Evolutionary conservation across 371 early-diverging fungal species (phyloP), one percentile per base, ranked within the genome.

Genomic region (Mucor indicus): DNA sequence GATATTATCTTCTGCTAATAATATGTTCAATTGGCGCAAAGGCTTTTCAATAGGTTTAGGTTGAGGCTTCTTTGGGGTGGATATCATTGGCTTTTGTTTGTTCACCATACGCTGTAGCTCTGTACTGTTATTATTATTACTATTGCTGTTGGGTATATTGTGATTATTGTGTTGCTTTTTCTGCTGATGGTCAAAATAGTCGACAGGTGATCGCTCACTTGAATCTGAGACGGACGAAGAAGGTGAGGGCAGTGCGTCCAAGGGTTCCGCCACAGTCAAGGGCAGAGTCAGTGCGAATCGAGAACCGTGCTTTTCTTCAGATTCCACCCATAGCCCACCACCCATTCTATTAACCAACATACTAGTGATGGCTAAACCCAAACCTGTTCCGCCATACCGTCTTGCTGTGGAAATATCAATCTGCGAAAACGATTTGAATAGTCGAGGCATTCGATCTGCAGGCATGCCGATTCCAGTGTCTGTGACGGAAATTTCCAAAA

Each of bases 391-490:
- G 7, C 81, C 81, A 32, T 77, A 80, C 0, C 77, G 69, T 29
- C 77, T 60, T 35, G 79, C 77, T 6, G 78, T 75, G 9, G 81
- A 80, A 17, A 78, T 78, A 33, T 80, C 81, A 25, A 80, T 77
- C 44, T 80, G 81, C 3, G 81, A 78, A 38, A 80, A 80, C 0
- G 81, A 80, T 19, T 69, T 75, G 45, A 80, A 80, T 11, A 80
- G 56, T 32, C 67, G 61, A 11, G 79, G 78, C 20, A 80, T 53
- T 31, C 78, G 67, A 52, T 78, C 69, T 31, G 81, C 70, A 7
- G 81, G 81, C 37, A 80, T 80, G 16, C 81, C 81, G 21, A 80
- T 78, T 2, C 81, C 81, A 4, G 79, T 80, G 33, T 80, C 81
- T 0, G 75, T 76, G 0, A 80, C 81, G 5, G 77, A 75, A 52